Percentiles rank a stretch among this genome's conserved stretches.
phyloP scores from a whole-genome alignment of 2,329 filamentous ascomycete genomes.

The Grosmannia huntii region DNA sequence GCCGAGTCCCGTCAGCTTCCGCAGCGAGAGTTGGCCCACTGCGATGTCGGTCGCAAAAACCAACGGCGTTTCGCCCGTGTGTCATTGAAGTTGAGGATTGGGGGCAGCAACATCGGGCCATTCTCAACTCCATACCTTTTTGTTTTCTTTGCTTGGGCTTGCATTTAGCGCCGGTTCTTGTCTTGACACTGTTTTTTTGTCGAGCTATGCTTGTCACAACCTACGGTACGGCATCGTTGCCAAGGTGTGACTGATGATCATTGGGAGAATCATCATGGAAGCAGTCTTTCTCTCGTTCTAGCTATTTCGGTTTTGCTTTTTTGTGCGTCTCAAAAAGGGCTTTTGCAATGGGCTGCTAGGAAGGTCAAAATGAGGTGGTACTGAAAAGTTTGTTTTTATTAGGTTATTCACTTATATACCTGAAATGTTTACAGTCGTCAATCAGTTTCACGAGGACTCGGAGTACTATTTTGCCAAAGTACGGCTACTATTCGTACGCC shows the following conservation, averaged over 20 bases:
- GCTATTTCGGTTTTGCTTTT: not conserved
- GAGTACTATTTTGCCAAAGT: too few species aligned
- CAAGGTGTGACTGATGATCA: not conserved
- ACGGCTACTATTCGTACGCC: too few species aligned
- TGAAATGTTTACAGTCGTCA: not conserved
- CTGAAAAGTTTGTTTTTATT: not conserved
- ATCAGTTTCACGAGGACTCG: not conserved
- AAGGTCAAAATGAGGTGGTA: not conserved
- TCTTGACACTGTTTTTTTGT: not conserved
- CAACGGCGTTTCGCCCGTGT: constrained; percentile 1
- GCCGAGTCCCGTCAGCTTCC: constrained; percentile 50
- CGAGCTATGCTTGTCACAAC: not conserved
- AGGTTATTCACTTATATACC: not conserved
- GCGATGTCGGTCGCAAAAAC: constrained; percentile 17
- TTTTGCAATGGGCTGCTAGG: not conserved
- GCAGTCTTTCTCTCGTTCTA: not conserved
- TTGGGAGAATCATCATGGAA: not conserved
- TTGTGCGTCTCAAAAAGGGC: not conserved
- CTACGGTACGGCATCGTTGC: not conserved
- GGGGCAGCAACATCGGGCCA: not conserved
- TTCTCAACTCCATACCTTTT: not conserved
- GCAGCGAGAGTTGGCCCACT: constrained; percentile 39
- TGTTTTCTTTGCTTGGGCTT: not conserved
- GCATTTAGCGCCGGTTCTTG: not conserved
- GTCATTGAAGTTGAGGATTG: not conserved